A percentile compares a stretch with the other conserved stretches of the same genome.
Conservation (phyloP, 2,329 filamentous ascomycete species). For the Fusarium protoensiforme region DNA sequence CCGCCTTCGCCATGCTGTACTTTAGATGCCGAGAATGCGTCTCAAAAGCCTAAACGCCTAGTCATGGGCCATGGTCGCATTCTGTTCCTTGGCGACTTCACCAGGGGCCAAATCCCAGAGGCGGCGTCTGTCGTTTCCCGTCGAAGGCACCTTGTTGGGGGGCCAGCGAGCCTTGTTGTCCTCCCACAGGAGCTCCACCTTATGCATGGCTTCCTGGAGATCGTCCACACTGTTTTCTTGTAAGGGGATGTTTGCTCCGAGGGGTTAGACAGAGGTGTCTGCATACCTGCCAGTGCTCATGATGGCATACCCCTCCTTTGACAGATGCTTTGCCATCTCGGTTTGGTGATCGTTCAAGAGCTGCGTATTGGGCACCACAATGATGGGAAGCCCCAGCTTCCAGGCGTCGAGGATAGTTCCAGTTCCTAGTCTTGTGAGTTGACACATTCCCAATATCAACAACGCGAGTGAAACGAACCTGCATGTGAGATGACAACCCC, state of each 20-base stretch:
- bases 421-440: slow-evolving; percentile 69
- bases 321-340: slow-evolving; percentile 83
- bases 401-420: slow-evolving; percentile 89
- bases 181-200: slow-evolving; percentile 50
- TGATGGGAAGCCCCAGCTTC: slow-evolving; percentile 77
- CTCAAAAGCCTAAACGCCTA: slow-evolving; percentile 43
- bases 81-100: slow-evolving; percentile 50
- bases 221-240: slow-evolving; percentile 39
- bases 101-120: slow-evolving; percentile 50
- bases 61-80: slow-evolving; percentile 52
- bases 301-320: slow-evolving; percentile 80
- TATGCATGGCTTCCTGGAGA: slow-evolving; percentile 51
- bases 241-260: background rate
- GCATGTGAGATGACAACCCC: slow-evolving; percentile 91
- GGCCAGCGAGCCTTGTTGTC: slow-evolving; percentile 51
- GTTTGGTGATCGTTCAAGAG: slow-evolving; percentile 92
- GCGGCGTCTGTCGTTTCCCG: slow-evolving; percentile 36
- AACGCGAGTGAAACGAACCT: slow-evolving; percentile 63
- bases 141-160: slow-evolving; percentile 40
- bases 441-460: background rate
- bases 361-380: slow-evolving; percentile 87
- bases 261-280: background rate
- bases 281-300: slow-evolving; percentile 74
- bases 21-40: background rate
- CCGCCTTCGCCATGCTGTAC: background rate